phyloP scores from a whole-genome alignment of 2,329 filamentous ascomycete genomes.

The Ophiostoma perfectum region DNA sequence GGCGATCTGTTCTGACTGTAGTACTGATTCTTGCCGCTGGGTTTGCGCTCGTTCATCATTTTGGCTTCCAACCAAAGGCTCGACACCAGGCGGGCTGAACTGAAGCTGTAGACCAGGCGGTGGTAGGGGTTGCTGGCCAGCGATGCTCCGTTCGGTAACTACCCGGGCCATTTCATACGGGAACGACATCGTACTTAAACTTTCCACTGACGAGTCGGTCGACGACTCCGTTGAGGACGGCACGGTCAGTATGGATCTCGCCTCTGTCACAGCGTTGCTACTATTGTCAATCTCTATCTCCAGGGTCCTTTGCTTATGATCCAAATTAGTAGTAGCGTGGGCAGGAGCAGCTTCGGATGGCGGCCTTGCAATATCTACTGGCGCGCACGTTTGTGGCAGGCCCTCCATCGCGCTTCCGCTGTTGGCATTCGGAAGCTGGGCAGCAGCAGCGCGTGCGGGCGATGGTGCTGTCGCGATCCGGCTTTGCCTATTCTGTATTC shows the following conservation, averaged over 20 bases:
- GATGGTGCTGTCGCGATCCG: background rate
- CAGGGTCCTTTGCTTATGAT: background rate
- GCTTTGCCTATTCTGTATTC: background rate
- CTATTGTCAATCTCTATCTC: background rate
- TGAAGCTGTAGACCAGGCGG: background rate
- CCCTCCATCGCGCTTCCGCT: too few species aligned
- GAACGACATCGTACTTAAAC: background rate
- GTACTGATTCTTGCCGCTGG: background rate
- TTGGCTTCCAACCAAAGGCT: background rate
- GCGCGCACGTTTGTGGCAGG: background rate
- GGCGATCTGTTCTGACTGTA: background rate
- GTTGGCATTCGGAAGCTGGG: background rate
- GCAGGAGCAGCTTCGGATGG: too few species aligned
- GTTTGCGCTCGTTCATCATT: background rate
- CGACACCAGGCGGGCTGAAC: background rate
- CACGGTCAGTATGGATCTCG: background rate
- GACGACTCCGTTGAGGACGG: background rate
- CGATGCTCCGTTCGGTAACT: background rate
- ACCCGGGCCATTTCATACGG: background rate
- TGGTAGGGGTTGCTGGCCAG: constrained; percentile 1
- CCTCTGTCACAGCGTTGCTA: background rate
- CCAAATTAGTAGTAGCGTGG: background rate
- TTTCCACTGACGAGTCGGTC: background rate
- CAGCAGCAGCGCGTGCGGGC: background rate
- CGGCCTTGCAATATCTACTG: background rate